Percentiles rank a stretch among this genome's conserved stretches.
Evolutionary conservation across 768 basidiomycete species (phyloP).

Genomic region (Postia placenta): DNA sequence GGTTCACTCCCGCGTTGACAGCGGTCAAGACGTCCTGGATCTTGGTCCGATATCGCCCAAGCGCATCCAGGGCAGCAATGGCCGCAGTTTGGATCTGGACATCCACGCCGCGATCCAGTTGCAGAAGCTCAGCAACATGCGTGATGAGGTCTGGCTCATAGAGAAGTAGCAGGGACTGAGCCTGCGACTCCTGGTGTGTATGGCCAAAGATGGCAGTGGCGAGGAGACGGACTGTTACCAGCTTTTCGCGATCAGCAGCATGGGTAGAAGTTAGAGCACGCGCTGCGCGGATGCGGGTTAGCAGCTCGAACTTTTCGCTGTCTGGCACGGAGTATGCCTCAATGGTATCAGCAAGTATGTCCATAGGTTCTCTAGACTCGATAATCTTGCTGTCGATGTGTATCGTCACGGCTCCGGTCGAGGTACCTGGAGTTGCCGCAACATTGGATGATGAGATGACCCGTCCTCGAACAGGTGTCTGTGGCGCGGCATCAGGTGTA

Average conservation of each 20-base stretch:
- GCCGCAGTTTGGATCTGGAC: conserved; percentile 76
- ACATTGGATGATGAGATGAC: conserved; percentile 24
- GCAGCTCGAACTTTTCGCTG: conserved; percentile 80
- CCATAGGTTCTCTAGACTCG: conserved; percentile 59
- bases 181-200: conserved; percentile 74
- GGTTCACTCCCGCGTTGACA: conserved; percentile 92
- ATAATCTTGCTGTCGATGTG: conserved; percentile 59
- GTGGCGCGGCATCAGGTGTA: conserved; percentile 30
- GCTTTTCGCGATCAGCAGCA: conserved; percentile 65
- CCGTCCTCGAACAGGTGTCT: conserved; percentile 44
- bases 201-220: conserved; percentile 90
- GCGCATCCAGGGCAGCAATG: conserved; percentile 84
- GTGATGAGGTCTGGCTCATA: conserved; percentile 91
- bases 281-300: conserved; percentile 83
- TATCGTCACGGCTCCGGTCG: conserved; percentile 48
- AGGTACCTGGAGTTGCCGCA: conserved; percentile 24
- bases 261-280: conserved; percentile 54
- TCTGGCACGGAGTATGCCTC: conserved; percentile 66
- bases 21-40: conserved; percentile 84
- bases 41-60: conserved; percentile 78
- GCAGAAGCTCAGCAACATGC: conserved; percentile 85
- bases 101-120: conserved; percentile 68
- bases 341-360: conserved; percentile 68
- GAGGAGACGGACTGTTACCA: conserved; percentile 75
- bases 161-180: conserved; percentile 78